Conservation (phyloP, 2,329 filamentous ascomycete genomes). For the Aurifilum marmelostoma region DNA sequence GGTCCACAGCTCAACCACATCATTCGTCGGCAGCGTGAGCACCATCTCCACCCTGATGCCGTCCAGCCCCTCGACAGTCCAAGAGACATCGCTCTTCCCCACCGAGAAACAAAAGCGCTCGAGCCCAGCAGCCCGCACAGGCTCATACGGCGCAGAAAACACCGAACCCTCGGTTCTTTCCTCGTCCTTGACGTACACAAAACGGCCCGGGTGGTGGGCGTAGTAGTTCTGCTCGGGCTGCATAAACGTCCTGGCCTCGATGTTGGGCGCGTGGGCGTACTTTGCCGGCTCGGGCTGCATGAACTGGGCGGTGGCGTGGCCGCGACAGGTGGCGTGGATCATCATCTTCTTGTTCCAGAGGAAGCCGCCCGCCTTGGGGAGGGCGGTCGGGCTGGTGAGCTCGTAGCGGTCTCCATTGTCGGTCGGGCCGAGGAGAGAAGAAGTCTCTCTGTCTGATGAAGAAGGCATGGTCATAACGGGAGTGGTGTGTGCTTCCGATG, state of each 20-base stretch:
- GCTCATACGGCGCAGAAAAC: constrained; percentile 61
- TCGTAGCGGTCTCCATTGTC: constrained; percentile 57
- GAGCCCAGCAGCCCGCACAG: constrained; percentile 49
- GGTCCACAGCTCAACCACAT: constrained; percentile 60
- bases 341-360: constrained; percentile 66
- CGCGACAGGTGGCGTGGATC: constrained; percentile 62
- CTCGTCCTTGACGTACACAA: constrained; percentile 62
- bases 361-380: constrained; percentile 60
- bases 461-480: constrained; percentile 3
- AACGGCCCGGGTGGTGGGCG: constrained; percentile 60
- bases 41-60: constrained; percentile 57
- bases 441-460: not conserved
- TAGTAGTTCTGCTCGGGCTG: constrained; percentile 64
- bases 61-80: constrained; percentile 52
- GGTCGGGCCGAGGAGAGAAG: constrained; percentile 39
- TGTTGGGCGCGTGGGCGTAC: constrained; percentile 61
- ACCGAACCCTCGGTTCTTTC: constrained; percentile 50
- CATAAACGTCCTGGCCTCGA: constrained; percentile 64
- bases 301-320: constrained; percentile 61
- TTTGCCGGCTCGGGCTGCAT: constrained; percentile 65
- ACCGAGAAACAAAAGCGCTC: constrained; percentile 57
- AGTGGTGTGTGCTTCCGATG: not conserved
- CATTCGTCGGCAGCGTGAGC: constrained; percentile 54
- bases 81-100: constrained; percentile 58
- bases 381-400: constrained; percentile 56